These are phyloP conservation scores for Candida silvatica DNA, from an alignment of 805 yeast genomes.

Conservation along the genomic window DNA sequence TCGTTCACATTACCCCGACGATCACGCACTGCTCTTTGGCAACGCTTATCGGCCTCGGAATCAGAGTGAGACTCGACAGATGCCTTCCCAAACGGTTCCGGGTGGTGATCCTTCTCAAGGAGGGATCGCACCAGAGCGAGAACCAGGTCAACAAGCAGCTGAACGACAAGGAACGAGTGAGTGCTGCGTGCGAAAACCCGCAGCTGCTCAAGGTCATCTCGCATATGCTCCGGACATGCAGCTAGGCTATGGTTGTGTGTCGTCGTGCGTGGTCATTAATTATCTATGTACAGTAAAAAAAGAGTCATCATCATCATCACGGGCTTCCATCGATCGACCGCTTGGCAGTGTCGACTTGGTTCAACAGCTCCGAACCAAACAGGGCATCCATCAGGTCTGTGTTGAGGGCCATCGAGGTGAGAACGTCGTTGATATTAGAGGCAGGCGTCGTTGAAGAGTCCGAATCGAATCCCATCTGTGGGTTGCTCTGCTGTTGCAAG, in stretches of 20 bases:
- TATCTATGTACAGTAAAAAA: no score
- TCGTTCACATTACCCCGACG: constrained; percentile 89
- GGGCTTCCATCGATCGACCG: no score
- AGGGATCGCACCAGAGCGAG: constrained; percentile 94
- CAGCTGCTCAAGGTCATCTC: constrained; percentile 86
- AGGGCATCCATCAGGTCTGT: constrained; percentile 25
- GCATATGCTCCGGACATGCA: constrained; percentile 85
- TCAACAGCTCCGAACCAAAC: constrained; percentile 20
- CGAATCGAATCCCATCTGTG: background rate
- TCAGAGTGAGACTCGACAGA: constrained; percentile 84
- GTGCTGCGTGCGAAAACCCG: constrained; percentile 97
- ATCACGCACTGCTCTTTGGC: constrained; percentile 97
- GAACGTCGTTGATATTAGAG: constrained; percentile 16
- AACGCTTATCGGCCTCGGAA: constrained; percentile 90
- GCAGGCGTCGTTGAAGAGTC: constrained; percentile 4
- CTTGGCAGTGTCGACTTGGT: no score
- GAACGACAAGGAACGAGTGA: constrained; percentile 94
- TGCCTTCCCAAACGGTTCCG: constrained; percentile 81
- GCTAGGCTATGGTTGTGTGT: constrained; percentile 1
- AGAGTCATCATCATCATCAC: no score
- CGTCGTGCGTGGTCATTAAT: no score
- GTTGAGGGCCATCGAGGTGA: constrained; percentile 20
- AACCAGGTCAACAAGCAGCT: constrained; percentile 93
- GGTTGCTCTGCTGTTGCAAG: background rate
- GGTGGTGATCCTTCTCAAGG: constrained; percentile 69